Evolutionary conservation across 768 basidiomycete species (phyloP).

Genomic region (Mycena galopus): DNA sequence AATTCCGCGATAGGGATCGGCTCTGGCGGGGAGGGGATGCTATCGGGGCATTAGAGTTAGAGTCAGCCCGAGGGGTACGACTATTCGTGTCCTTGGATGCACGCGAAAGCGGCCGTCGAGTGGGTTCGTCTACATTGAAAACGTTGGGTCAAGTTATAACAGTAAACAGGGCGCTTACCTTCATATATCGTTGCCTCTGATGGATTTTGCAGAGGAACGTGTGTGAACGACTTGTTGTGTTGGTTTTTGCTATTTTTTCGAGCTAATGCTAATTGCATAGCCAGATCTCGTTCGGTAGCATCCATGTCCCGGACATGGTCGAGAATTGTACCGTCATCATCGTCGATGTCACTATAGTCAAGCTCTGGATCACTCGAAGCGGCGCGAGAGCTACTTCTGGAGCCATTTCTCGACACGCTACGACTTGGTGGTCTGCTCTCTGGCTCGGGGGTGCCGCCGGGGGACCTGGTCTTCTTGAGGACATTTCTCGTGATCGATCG

Average conservation of each 20-base stretch:
- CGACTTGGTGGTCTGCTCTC: conserved; percentile 61
- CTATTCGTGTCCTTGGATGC: conserved; percentile 59
- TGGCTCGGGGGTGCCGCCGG: conserved; percentile 57
- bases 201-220: conserved; percentile 59
- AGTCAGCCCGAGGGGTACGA: conserved; percentile 57
- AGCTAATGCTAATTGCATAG: conserved; percentile 84
- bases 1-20: conserved; percentile 61
- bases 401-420: conserved; percentile 49
- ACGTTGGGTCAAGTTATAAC: conserved; percentile 25
- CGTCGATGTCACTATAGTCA: conserved; percentile 61
- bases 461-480: conserved; percentile 57
- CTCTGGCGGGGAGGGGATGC: conserved; percentile 53
- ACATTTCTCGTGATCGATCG: conserved; percentile 50
- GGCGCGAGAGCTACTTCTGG: conserved; percentile 51
- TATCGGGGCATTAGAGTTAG: conserved; percentile 52
- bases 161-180: conserved; percentile 59
- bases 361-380: conserved; percentile 57
- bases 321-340: conserved; percentile 56
- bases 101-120: conserved; percentile 69
- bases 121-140: conserved; percentile 67
- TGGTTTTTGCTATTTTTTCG: conserved; percentile 88
- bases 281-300: conserved; percentile 81
- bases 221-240: conserved; percentile 58
- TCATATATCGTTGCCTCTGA: conserved; percentile 83
- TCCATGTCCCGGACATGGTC: conserved; percentile 60